Base-by-base conservation (phyloP, 2,329 filamentous ascomycete species). In the Phialemonium atrogriseum region DNA sequence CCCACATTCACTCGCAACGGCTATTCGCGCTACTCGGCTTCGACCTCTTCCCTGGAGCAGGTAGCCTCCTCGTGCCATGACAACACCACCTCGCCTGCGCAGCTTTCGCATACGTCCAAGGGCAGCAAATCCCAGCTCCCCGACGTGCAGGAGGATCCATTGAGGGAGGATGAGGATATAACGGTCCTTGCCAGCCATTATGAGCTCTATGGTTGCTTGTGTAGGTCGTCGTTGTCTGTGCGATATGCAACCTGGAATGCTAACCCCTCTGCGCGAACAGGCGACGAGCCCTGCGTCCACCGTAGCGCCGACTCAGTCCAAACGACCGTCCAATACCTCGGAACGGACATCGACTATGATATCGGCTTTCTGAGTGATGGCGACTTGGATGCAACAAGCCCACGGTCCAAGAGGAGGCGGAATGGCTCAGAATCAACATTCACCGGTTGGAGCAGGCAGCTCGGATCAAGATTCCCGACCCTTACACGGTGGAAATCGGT, bases 111-210 rank as follows among this genome's bases (percentile, higher is more conserved):
- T 19, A 20, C 37, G 23, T 36, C 21, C 39, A 46, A 42, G 42
- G 62, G 73, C 0, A 66, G 68, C 46, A 84, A 84, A 58, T 70
- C 74, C 38, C 70, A 69, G 32, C 66, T 95, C 39, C 82, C 85
- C 11, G 84, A 91, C 47, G 82, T 95, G 13, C 74, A 87, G 48
- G 88, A 95, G 55, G 87, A 94, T 48, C 78, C 82, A 3, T 59
- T 77, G 52, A 72, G 70, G 33, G 82, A 82, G 14, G 73, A 78
- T 17, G 68, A 70, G 32, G 64, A 66, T 30, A 59, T 69, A 37
- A 64, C 67, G 36, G 56, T 64, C 27, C 52, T 67, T 25, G 58
- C 57, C 30, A 49, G 46, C 37, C 57, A 55, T 13, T 43, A 57
- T 16, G 51, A 56, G 11, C 60, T 77, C 24, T 77, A 77, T 47